These are phyloP conservation scores for Kurtzmaniella cleridarum DNA, from an alignment of 805 yeast species.

Conservation along the genomic window DNA sequence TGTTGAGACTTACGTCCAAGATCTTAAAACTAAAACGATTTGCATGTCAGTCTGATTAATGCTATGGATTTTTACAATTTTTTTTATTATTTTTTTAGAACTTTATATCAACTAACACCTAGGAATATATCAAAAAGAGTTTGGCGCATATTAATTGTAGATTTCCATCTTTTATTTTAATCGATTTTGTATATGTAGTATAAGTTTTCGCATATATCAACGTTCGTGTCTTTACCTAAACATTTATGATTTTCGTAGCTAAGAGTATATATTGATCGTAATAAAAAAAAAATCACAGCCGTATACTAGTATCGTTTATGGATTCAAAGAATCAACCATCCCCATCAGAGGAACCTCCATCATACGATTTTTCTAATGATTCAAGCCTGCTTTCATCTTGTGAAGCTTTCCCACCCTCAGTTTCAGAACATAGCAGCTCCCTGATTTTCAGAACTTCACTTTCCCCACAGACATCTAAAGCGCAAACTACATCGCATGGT, in stretches of 20 bases:
- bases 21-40: slow-evolving; percentile 26
- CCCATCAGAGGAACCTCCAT: slow-evolving; percentile 17
- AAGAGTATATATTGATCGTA: too few relatives aligned
- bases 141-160: background rate
- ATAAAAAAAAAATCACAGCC: background rate
- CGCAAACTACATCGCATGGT: background rate
- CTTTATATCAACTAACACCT: slow-evolving; percentile 1
- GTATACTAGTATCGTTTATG: background rate
- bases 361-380: slow-evolving; percentile 14
- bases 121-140: background rate
- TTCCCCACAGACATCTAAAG: background rate
- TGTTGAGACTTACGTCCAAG: slow-evolving; percentile 12
- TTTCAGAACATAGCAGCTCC: slow-evolving; percentile 3
- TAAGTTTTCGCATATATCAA: too few relatives aligned
- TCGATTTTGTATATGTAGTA: too few relatives aligned
- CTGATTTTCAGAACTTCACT: background rate
- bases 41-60: slow-evolving; percentile 39
- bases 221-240: slow-evolving; percentile 1
- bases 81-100: background rate
- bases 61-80: background rate
- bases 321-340: background rate
- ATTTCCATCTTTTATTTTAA: background rate
- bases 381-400: slow-evolving; percentile 4
- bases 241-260: too few relatives aligned
- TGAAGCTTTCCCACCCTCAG: slow-evolving; percentile 2